Evolutionary conservation across 345 rosid species (phyloP).

Genomic region (Lenwebbia sp.): DNA sequence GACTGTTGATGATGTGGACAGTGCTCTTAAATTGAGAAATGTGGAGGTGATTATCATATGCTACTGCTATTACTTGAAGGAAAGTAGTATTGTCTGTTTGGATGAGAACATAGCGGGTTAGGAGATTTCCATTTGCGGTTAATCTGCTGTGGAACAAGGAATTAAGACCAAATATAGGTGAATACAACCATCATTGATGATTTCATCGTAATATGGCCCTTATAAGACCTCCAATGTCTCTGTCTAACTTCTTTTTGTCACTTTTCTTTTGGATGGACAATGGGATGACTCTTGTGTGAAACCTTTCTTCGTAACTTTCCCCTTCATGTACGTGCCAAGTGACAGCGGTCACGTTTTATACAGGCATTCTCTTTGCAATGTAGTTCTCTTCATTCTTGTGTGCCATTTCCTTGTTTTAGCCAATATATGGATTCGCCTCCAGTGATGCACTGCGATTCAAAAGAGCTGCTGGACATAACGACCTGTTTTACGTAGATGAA

Average conservation of each 20-base stretch:
- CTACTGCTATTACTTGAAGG: neutral
- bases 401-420: conserved; percentile 24
- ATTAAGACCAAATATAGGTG: neutral
- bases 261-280: neutral
- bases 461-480: conserved; percentile 64
- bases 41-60: conserved; percentile 40
- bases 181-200: neutral
- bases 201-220: neutral
- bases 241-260: too few species aligned
- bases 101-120: neutral
- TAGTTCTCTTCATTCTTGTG: neutral
- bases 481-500: conserved; percentile 66
- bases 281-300: neutral
- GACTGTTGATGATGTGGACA: conserved; percentile 63
- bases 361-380: neutral
- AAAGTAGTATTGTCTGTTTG: neutral
- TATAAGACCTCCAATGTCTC: neutral
- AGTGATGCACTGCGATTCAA: conserved; percentile 48
- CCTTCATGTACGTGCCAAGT: neutral
- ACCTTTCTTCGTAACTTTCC: neutral
- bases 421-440: conserved; percentile 53
- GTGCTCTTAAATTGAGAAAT: conserved; percentile 62
- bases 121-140: neutral
- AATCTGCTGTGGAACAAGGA: neutral
- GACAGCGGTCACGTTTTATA: neutral